Evolutionary conservation across 768 basidiomycete species (phyloP).

Genomic region (Crucibulum laeve): DNA sequence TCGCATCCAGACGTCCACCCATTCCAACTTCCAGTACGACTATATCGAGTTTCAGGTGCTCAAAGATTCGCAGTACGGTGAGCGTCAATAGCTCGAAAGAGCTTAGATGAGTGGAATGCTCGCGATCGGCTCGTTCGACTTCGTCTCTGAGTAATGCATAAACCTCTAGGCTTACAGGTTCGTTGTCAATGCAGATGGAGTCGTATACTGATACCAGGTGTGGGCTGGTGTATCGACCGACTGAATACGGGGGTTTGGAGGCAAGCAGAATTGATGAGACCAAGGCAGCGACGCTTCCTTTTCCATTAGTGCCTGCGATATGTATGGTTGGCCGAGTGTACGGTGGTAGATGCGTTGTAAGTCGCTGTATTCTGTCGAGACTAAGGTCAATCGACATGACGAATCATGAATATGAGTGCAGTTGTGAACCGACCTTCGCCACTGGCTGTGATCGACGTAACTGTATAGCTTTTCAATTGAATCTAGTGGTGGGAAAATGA

Average conservation of each 20-base stretch:
- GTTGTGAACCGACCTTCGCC: no score
- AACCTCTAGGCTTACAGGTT: constrained; percentile 38
- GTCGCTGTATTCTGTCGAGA: constrained; percentile 49
- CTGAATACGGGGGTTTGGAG: constrained; percentile 48
- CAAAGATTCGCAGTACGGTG: constrained; percentile 75
- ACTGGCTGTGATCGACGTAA: no score
- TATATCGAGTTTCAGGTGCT: constrained; percentile 65
- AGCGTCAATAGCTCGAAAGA: constrained; percentile 85
- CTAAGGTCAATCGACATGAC: constrained; percentile 74
- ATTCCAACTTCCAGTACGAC: constrained; percentile 92
- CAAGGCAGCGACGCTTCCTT: constrained; percentile 87
- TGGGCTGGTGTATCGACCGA: constrained; percentile 90
- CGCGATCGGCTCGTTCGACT: constrained; percentile 46
- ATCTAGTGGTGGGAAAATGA: no score
- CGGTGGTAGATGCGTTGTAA: constrained; percentile 51
- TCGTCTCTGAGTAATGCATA: constrained; percentile 44
- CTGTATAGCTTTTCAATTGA: no score
- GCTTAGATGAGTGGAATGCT: constrained; percentile 45
- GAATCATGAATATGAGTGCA: no score
- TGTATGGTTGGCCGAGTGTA: constrained; percentile 84
- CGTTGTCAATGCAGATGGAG: constrained; percentile 64
- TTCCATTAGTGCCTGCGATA: constrained; percentile 95
- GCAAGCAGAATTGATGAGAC: constrained; percentile 69
- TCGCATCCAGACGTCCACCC: constrained; percentile 91
- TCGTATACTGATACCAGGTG: constrained; percentile 81